phyloP scores from a whole-genome alignment of 2,329 filamentous ascomycete species.

The Sarocladium strictum region DNA sequence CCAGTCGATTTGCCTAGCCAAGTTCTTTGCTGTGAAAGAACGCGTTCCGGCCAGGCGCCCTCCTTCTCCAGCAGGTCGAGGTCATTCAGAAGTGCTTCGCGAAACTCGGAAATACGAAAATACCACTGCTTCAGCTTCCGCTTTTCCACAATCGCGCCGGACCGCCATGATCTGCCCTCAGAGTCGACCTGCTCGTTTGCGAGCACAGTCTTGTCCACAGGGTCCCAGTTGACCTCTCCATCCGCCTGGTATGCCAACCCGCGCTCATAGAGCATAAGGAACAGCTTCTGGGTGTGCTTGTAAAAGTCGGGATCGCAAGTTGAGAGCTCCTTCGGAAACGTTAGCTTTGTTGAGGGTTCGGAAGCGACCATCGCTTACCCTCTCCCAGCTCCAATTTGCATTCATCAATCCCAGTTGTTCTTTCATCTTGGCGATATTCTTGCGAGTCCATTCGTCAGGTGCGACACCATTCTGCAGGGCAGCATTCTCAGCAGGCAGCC shows the following conservation, averaged over 20 bases:
- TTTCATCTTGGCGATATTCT: conserved; percentile 83
- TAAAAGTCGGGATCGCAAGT: conserved; percentile 85
- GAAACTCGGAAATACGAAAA: conserved; percentile 74
- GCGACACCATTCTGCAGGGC: conserved; percentile 76
- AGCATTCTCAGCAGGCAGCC: conserved; percentile 84
- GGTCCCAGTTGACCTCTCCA: conserved; percentile 84
- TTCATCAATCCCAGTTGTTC: conserved; percentile 74
- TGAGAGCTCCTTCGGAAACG: conserved; percentile 59
- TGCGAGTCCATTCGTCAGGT: conserved; percentile 71
- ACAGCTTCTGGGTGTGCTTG: conserved; percentile 82
- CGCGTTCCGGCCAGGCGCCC: conserved; percentile 73
- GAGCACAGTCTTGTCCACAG: conserved; percentile 80
- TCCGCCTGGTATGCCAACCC: conserved; percentile 79
- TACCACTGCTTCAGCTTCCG: conserved; percentile 83
- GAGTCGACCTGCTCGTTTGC: conserved; percentile 92
- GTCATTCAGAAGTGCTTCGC: conserved; percentile 65
- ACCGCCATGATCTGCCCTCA: conserved; percentile 80
- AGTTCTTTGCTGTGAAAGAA: conserved; percentile 77
- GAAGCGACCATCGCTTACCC: conserved; percentile 47
- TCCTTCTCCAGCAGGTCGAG: conserved; percentile 59
- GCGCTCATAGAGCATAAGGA: conserved; percentile 67
- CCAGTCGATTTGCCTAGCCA: conserved; percentile 81
- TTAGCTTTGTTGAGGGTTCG: conserved; percentile 2
- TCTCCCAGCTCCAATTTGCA: conserved; percentile 75
- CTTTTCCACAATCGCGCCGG: conserved; percentile 78